Evolutionary conservation across 1,284 basidiomycete genomes (phyloP), one percentile per base, ranked within the genome.

Genomic region (Rhizoctonia solani): DNA sequence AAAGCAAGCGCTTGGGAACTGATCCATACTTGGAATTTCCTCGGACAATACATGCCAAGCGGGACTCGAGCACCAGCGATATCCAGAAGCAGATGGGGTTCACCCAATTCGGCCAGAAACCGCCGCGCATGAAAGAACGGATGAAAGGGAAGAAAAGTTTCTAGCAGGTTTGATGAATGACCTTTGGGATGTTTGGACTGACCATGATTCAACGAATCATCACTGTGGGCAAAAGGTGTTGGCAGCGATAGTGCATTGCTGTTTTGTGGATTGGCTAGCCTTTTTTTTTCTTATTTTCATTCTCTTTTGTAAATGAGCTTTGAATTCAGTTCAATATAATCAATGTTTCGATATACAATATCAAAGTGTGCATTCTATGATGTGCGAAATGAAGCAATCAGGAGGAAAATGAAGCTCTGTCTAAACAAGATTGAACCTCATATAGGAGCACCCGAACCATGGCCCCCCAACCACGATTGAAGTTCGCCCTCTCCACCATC

Each of bases 201-300:
- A n/a, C n/a, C n/a, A n/a, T n/a, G n/a, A n/a, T n/a, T n/a, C n/a
- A n/a, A n/a, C n/a, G n/a, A n/a, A n/a, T n/a, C n/a, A n/a, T n/a
- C n/a, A n/a, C n/a, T n/a, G n/a, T n/a, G n/a, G 44, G 44, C 19
- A 46, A 9, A 19, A 46, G 8, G 56, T 8, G 16, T 16, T 49
- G 32, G 46, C 58, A 61, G 58, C 47, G 58, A 61, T 61, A 61
- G 58, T 61, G 58, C 58, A 61, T 61, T 50, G 58, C 58, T 61
- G 58, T 50, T 59, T 49, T 32, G 47, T n/a, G 23, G 29, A 32
- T 50, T 50, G 46, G 47, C 49, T 47, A n/a, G 44, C n/a, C n/a
- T n/a, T n/a, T n/a, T n/a, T n/a, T 61, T 61, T 59, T 50, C 21
- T 42, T 50, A 44, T 30, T n/a, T 21, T 42, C 34, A 44, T 19